These are phyloP conservation scores for Parastagonospora avenae DNA, from an alignment of 2,329 filamentous ascomycete genomes.

Conservation along the genomic window DNA sequence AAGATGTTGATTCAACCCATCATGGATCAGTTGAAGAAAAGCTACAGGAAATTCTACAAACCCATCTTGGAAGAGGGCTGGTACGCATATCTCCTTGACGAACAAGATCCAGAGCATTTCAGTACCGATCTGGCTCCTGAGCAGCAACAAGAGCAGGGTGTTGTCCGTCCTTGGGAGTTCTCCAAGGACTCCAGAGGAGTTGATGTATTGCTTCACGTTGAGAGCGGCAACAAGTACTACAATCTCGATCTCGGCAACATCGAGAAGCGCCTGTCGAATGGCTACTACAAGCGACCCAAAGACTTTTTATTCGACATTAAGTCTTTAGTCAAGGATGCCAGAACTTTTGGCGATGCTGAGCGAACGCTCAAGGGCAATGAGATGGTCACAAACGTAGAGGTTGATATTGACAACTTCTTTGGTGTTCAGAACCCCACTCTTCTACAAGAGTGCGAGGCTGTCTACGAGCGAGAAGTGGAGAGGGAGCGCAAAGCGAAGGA, in stretches of 20 bases:
- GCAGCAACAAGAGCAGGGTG: conserved; percentile 58
- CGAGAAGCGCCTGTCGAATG: conserved; percentile 94
- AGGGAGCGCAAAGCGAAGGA: conserved; percentile 68
- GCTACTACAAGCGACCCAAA: conserved; percentile 88
- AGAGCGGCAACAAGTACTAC: conserved; percentile 86
- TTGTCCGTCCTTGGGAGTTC: conserved; percentile 76
- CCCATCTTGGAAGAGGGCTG: conserved; percentile 73
- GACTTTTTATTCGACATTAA: conserved; percentile 91
- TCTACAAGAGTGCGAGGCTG: conserved; percentile 73
- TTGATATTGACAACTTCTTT: conserved; percentile 82
- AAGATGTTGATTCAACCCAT: conserved; percentile 91
- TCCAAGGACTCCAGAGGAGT: conserved; percentile 79
- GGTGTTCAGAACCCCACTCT: conserved; percentile 60
- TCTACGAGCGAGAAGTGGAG: conserved; percentile 71
- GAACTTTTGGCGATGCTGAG: conserved; percentile 80
- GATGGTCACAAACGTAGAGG: conserved; percentile 89
- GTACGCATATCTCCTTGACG: conserved; percentile 83
- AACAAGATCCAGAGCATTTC: conserved; percentile 73
- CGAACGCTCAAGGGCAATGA: conserved; percentile 87
- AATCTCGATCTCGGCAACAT: conserved; percentile 93
- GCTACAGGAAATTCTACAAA: conserved; percentile 85
- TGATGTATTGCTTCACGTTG: conserved; percentile 74
- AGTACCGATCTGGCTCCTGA: conserved; percentile 64
- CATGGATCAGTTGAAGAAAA: conserved; percentile 94
- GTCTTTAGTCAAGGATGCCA: conserved; percentile 82